These are phyloP conservation scores for Mikania micrantha DNA, from an alignment of 129 eudicot genomes.

Conservation along the genomic window DNA sequence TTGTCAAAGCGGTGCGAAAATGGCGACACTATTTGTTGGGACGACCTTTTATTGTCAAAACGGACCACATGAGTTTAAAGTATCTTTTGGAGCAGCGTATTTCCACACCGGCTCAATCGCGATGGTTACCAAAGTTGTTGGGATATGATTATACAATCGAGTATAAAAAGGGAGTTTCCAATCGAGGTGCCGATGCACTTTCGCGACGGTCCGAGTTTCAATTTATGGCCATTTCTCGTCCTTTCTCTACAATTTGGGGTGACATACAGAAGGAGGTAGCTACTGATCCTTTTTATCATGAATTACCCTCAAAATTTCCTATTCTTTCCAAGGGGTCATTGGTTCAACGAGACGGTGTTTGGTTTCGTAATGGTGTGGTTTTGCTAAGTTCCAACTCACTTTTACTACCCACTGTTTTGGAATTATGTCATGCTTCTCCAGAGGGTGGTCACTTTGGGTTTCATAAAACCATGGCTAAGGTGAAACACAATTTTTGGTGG, in stretches of 20 bases:
- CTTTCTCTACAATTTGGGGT: not conserved
- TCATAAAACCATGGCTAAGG: not conserved
- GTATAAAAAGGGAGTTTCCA: not conserved
- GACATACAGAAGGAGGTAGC: too few relatives aligned
- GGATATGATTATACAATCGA: not conserved
- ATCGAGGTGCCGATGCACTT: conserved; percentile 6
- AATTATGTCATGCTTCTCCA: not conserved
- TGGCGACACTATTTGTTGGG: too few relatives aligned
- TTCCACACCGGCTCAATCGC: not conserved
- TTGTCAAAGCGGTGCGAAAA: too few relatives aligned
- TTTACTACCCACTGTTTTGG: not conserved
- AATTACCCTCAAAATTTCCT: too few relatives aligned
- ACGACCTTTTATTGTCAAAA: too few relatives aligned
- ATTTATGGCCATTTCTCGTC: not conserved
- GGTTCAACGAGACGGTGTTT: not conserved
- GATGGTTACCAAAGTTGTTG: conserved; percentile 5
- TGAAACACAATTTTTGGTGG: not conserved
- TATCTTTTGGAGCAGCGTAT: not conserved
- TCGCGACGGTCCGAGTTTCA: not conserved
- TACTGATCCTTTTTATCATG: too few relatives aligned
- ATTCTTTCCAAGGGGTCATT: too few relatives aligned
- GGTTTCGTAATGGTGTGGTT: not conserved
- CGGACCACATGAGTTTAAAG: too few relatives aligned
- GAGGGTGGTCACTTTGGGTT: not conserved
- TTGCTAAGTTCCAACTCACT: not conserved